Evolutionary conservation across 1,284 basidiomycete genomes (phyloP), one percentile per base, ranked within the genome.

Genomic region (Xanthoconium separans): DNA sequence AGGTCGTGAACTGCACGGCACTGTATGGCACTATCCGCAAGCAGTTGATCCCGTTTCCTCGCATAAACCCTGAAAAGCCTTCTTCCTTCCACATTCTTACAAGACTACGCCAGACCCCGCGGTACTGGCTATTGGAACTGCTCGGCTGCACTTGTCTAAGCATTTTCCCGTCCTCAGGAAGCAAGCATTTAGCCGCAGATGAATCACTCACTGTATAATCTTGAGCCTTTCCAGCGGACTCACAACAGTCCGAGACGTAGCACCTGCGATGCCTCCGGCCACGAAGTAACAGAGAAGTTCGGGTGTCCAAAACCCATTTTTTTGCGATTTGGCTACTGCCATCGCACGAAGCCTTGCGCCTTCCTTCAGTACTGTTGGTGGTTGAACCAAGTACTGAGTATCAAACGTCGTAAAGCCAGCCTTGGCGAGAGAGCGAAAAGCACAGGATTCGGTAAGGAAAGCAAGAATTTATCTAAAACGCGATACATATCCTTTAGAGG

Each of bases 41-140:
- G 70, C 95, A 96, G 71, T 98, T 98, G 69, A 96, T 92, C 15
- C 93, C 94, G 67, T 91, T 91, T 15, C 89, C 89, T 61, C 93
- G 81, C 93, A 97, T 95, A 71, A 86, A 95, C 4, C 95, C 95
- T 63, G 75, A 81, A 70, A 95, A 89, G 2, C 95, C 95, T 72
- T 98, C 95, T 68, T 96, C 93, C 61, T 78, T 77, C 90, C 92
- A 96, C 87, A 97, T 97, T 54, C 93, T 82, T 45, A 80, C 76
- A 44, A 95, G 78, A 62, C 86, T 89, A 22, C 82, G 73, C 88
- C 89, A 94, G 47, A 95, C 90, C 27, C 91, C 91, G 61, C 79
- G 84, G 71, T 95, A 95, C 59, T 89, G 86, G 40, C 75, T 71
- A 61, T 83, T 76, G 3, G 83, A 79, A 20, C 77, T 70, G 27